phyloP scores from a whole-genome alignment of 1,284 basidiomycete species.

The Fomes fomentarius region DNA sequence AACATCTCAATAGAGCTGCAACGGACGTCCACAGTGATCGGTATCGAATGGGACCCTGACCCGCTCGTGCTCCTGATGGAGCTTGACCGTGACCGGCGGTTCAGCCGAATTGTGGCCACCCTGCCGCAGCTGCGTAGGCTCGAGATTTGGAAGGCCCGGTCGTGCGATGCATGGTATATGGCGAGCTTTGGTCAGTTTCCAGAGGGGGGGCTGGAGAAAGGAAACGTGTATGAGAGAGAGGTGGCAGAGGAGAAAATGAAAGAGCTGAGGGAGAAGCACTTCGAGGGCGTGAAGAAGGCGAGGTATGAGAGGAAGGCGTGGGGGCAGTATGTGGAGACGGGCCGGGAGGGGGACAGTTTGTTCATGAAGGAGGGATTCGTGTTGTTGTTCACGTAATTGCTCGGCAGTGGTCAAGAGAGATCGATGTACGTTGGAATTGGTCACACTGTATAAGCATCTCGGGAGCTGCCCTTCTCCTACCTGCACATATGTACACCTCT shows the following conservation, averaged over 20 bases:
- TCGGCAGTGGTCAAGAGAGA: too few relatives aligned
- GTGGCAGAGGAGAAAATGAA: background rate
- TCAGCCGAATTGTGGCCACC: background rate
- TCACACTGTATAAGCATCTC: too few relatives aligned
- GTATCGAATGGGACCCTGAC: background rate
- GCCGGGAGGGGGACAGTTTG: background rate
- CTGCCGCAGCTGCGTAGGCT: background rate
- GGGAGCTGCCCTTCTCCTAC: too few relatives aligned
- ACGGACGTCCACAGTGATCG: background rate
- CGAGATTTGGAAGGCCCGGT: constrained; percentile 1
- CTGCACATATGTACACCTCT: too few relatives aligned
- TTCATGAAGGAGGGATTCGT: constrained; percentile 1
- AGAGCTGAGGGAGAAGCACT: background rate
- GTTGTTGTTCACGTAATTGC: background rate
- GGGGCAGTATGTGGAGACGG: background rate
- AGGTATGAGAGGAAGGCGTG: background rate
- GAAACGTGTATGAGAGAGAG: background rate
- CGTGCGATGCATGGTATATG: background rate
- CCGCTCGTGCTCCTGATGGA: background rate
- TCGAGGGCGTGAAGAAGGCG: background rate
- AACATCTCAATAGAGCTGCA: background rate
- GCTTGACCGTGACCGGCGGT: background rate
- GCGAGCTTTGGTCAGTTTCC: background rate
- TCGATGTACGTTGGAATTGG: too few relatives aligned
- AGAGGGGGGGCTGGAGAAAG: background rate